These are phyloP conservation scores for Ilyonectria mors-panacis DNA, from an alignment of 2,329 filamentous ascomycete genomes.

Conservation along the genomic window DNA sequence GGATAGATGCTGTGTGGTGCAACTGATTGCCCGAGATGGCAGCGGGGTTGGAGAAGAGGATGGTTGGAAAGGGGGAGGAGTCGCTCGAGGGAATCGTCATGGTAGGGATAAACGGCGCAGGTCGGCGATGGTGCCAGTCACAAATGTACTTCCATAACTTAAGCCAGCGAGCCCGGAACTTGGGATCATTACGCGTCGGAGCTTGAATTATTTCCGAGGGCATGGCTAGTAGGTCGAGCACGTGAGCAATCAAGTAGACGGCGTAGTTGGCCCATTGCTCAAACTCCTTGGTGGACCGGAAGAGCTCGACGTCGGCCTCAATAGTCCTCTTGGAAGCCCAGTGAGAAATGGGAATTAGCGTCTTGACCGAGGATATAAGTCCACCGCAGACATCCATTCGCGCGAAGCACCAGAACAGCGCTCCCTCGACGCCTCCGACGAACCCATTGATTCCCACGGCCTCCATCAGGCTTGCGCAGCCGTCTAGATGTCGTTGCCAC, in stretches of 20 bases:
- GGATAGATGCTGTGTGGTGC: conserved; percentile 67
- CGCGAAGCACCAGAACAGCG: conserved; percentile 69
- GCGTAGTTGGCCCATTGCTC: conserved; percentile 67
- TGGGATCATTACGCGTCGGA: conserved; percentile 41
- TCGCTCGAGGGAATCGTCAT: conserved; percentile 56
- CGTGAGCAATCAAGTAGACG: conserved; percentile 63
- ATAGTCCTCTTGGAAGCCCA: conserved; percentile 58
- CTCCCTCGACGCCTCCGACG: conserved; percentile 63
- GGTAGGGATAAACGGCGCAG: conserved; percentile 54
- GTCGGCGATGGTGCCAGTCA: conserved; percentile 58
- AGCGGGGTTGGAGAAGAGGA: conserved; percentile 65
- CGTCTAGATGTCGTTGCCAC: conserved; percentile 67
- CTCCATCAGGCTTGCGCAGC: conserved; percentile 65
- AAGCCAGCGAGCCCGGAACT: conserved; percentile 53
- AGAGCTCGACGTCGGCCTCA: conserved; percentile 53
- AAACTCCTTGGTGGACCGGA: conserved; percentile 54
- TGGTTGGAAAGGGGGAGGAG: conserved; percentile 63
- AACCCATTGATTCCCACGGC: conserved; percentile 66
- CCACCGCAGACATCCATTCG: conserved; percentile 70
- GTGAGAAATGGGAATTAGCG: conserved; percentile 62
- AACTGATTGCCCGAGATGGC: conserved; percentile 69
- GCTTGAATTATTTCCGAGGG: conserved; percentile 34
- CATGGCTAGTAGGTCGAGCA: conserved; percentile 56
- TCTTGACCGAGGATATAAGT: conserved; percentile 65
- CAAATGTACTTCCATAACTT: conserved; percentile 57